Percentiles rank a stretch among this genome's conserved stretches.
phyloP scores from a whole-genome alignment of 192 early-diverging fungal species.

The Backusella morwellensis region DNA sequence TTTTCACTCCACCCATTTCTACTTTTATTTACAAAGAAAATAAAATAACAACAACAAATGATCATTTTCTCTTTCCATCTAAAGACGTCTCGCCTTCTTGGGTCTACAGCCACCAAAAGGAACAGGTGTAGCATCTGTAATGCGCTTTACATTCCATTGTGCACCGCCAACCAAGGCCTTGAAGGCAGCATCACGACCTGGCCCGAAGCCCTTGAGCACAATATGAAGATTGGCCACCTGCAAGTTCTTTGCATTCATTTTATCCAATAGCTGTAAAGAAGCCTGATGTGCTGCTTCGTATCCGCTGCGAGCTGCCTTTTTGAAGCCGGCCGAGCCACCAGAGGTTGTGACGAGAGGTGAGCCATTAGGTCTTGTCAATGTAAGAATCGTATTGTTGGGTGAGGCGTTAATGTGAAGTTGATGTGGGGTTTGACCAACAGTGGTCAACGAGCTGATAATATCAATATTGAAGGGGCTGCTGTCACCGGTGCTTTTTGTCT shows the following conservation, averaged over 20 bases:
- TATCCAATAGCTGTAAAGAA: conserved; percentile 66
- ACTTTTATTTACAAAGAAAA: conserved; percentile 2
- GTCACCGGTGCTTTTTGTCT: background rate
- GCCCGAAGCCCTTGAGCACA: conserved; percentile 86
- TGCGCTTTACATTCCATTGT: conserved; percentile 66
- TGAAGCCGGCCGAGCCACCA: conserved; percentile 83
- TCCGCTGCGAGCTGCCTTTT: conserved; percentile 84
- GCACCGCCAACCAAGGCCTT: conserved; percentile 75
- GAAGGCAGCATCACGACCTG: conserved; percentile 88
- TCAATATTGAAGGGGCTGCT: background rate
- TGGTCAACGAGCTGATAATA: background rate
- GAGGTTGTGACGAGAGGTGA: conserved; percentile 69
- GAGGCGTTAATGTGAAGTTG: conserved; percentile 55
- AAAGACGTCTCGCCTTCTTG: conserved; percentile 79
- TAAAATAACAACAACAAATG: background rate
- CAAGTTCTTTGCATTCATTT: conserved; percentile 65
- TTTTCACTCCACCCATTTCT: background rate
- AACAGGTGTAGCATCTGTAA: conserved; percentile 89
- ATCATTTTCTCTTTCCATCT: background rate
- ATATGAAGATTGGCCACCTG: conserved; percentile 68
- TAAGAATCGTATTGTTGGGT: conserved; percentile 89
- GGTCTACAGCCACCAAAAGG: conserved; percentile 92
- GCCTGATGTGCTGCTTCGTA: conserved; percentile 93
- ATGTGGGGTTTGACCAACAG: conserved; percentile 27
- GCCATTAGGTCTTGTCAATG: conserved; percentile 72